Base-by-base conservation (phyloP, 2,329 filamentous ascomycete genomes). In the Penicillium hordei region DNA sequence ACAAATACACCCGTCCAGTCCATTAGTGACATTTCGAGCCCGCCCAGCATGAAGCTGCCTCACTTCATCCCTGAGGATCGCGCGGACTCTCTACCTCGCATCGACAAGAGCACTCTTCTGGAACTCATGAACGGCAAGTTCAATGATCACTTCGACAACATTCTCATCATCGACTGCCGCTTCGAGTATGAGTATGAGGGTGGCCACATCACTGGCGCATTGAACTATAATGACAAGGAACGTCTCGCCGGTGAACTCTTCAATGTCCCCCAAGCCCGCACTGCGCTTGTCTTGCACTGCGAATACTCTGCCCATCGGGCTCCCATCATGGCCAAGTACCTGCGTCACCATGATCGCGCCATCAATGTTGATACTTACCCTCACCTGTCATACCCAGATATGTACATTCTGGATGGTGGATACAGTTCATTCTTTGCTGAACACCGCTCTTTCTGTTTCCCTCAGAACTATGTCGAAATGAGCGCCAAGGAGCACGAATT, bases 181-280 rank as follows among this genome's bases (percentile, higher is more conserved):
- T 99, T 99, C 72, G 94, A 99, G 81, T 99, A 99, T 75, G 94
- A 99, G 78, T 99, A 95, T 73, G 89, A 96, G 17, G 94, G 94
- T 56, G 94, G 94, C 34, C 94, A 99, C 74, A 97, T 99, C 71
- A 85, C 92, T 65, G 90, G 90, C 19, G 94, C 94, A 43, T 82
- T 96, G 77, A 99, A 99, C 80, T 94, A 92, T 81, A 97, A 96
- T 77, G 91, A 97, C 79, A 97, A 97, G 77, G 93, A 99, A 69
- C 79, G 89, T 60, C 82, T 99, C 58, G 86, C 91, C 9, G 81
- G 82, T 55, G 86, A 93, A 65, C 84, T 99, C 48, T 96, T 99
- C 74, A 78, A 86, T 31, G 82, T 83, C 19, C 85, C 88, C 68
- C 78, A 84, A 46, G 84, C 88, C 49, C 89, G 86, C 65, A 94